Conservation (phyloP, 768 basidiomycete species). For the Terana coerulea region DNA sequence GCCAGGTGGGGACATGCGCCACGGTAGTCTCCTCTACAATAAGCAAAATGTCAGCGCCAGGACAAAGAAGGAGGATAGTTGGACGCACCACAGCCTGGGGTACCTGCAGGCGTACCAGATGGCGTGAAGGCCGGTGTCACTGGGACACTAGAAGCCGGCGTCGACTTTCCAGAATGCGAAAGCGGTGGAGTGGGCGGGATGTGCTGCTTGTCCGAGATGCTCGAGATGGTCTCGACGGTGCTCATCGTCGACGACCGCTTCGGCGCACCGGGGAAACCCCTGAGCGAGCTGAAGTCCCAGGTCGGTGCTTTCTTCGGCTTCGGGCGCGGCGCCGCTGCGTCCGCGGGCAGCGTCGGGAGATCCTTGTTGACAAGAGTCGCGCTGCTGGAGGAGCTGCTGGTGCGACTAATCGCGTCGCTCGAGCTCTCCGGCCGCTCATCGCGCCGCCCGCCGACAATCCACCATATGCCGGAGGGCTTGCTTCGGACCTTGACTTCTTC, state of each 20-base stretch:
- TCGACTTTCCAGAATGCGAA: slow-evolving; percentile 12
- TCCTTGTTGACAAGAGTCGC: slow-evolving; percentile 17
- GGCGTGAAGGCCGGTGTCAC: not conserved
- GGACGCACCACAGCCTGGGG: slow-evolving; percentile 9
- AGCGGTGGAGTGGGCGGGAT: slow-evolving; percentile 15
- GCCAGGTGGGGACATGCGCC: slow-evolving; percentile 68
- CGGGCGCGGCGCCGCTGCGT: not conserved
- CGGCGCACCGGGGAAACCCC: slow-evolving; percentile 20
- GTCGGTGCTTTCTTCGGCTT: slow-evolving; percentile 18
- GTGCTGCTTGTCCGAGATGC: slow-evolving; percentile 4
- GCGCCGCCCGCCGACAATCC: slow-evolving; percentile 17
- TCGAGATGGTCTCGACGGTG: slow-evolving; percentile 22
- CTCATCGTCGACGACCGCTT: slow-evolving; percentile 22
- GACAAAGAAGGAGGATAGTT: not conserved
- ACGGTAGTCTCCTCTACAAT: slow-evolving; percentile 37
- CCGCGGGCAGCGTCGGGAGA: not conserved
- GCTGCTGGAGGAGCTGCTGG: slow-evolving; percentile 5
- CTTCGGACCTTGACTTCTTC: slow-evolving; percentile 22
- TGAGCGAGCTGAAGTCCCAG: slow-evolving; percentile 21
- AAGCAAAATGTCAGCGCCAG: not conserved
- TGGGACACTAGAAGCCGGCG: slow-evolving; percentile 2
- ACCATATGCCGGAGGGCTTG: slow-evolving; percentile 24
- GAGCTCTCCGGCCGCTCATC: slow-evolving; percentile 12
- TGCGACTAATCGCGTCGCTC: slow-evolving; percentile 13
- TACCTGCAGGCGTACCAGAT: not conserved